Evolutionary conservation across 2,329 filamentous ascomycete species (phyloP), one percentile per base, ranked within the genome.

Genomic region (Ascochyta clinopodiicola): DNA sequence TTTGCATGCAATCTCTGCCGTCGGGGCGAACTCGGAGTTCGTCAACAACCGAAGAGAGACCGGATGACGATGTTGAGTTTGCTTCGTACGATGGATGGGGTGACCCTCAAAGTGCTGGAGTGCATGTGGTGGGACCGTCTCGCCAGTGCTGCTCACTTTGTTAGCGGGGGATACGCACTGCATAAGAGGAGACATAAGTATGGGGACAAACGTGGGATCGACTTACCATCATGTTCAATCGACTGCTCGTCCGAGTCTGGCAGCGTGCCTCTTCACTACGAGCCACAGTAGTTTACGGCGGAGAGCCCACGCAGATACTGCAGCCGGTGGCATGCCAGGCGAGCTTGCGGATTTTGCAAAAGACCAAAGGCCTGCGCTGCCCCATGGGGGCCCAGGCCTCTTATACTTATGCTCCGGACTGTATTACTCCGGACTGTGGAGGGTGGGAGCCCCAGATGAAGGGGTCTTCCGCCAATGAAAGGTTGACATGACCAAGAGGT

Each of bases 11-110:
- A 51, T 59, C 43, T 59, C 36, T 63, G 47, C 54, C 31, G 25
- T 47, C 57, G 51, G 56, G 36, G 52, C 27, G 56, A 47, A 51
- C 57, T 64, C 60, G 61, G 57, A 19, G 6, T 24, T 44, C 29
- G 10, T 15, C 21, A 29, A 40, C 38, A 38, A 31, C 55, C 55
- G 55, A 57, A 49, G 49, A 46, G 45, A 31, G 8, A 19, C 55
- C 55, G 55, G 39, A 43, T 53, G 50, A 57, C 45, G 47, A 39
- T 44, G 17, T 44, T 34, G 32, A 43, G 9, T 13, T 44, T 36
- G 37, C 52, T 46, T 56, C 46, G 40, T 37, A 45, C 32, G 42
- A 51, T 56, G 40, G 40, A 50, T 56, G 46, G 42, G 43, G 42
- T 35, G 47, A 44, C 35, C 35, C 38, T 42, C 38, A 40, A 27